Evolutionary conservation across 1,284 basidiomycete species (phyloP).

Genomic region (Puccinia triticina): DNA sequence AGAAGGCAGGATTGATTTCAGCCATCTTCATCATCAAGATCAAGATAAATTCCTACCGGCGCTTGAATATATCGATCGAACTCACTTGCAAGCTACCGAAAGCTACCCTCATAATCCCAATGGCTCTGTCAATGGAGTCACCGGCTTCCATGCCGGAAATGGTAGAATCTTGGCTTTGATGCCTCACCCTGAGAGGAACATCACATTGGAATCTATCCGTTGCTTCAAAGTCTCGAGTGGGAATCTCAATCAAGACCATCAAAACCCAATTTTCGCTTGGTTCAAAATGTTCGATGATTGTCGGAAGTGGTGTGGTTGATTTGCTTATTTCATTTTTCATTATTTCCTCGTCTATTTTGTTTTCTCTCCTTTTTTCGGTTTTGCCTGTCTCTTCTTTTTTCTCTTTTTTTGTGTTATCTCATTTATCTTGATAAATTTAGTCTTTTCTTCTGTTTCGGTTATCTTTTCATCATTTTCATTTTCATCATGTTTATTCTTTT

Average conservation of each 20-base stretch:
- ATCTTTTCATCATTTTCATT: not conserved
- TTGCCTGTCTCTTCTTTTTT: conserved; percentile 3
- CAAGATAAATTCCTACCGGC: conserved; percentile 65
- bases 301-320: conserved; percentile 45
- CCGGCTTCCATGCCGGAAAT: conserved; percentile 80
- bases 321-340: not conserved
- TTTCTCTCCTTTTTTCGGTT: not conserved
- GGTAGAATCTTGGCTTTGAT: conserved; percentile 90
- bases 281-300: conserved; percentile 50
- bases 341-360: not conserved
- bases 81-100: conserved; percentile 69
- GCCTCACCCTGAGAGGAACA: conserved; percentile 89
- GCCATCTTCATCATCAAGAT: conserved; percentile 59
- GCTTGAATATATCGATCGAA: conserved; percentile 74
- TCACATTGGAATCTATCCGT: conserved; percentile 71
- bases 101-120: conserved; percentile 94
- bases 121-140: conserved; percentile 81
- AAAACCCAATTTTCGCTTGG: conserved; percentile 59
- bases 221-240: conserved; percentile 66
- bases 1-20: conserved; percentile 83
- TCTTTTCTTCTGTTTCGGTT: not conserved
- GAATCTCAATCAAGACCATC: not conserved
- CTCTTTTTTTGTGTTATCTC: not conserved
- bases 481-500: conserved; percentile 4
- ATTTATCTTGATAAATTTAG: not conserved